A percentile compares a stretch with the other conserved stretches of the same genome.
phyloP scores from a whole-genome alignment of 352 stramenopile species.

The Globisporangium canariense region DNA sequence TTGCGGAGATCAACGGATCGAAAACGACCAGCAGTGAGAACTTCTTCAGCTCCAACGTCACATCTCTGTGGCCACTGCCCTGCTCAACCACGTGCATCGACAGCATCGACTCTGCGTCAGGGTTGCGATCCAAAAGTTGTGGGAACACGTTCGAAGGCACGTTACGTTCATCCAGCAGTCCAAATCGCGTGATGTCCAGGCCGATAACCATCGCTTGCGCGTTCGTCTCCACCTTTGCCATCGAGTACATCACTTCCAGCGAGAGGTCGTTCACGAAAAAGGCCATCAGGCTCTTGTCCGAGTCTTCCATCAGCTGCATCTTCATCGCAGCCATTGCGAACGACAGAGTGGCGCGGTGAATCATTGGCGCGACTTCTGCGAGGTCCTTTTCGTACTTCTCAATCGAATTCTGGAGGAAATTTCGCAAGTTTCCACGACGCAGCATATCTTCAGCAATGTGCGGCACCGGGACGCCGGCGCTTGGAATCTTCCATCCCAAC shows the following conservation, averaged over 20 bases:
- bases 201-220: constrained; percentile 40
- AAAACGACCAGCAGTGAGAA: constrained; percentile 77
- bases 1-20: constrained; percentile 57
- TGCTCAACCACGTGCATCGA: constrained; percentile 42
- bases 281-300: constrained; percentile 44
- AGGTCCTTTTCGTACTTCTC: constrained; percentile 61
- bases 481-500: constrained; percentile 65
- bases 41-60: constrained; percentile 48
- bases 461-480: constrained; percentile 44
- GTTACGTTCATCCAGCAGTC: constrained; percentile 64
- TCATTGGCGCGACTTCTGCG: constrained; percentile 38
- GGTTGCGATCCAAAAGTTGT: constrained; percentile 76
- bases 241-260: constrained; percentile 40
- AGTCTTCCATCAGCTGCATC: constrained; percentile 48
- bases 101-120: constrained; percentile 54
- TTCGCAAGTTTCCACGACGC: constrained; percentile 49
- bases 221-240: constrained; percentile 38
- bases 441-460: constrained; percentile 39
- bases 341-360: constrained; percentile 53
- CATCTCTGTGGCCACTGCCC: constrained; percentile 49
- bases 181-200: constrained; percentile 60
- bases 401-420: constrained; percentile 60
- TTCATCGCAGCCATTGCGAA: constrained; percentile 51
- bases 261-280: constrained; percentile 51
- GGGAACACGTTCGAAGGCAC: constrained; percentile 65